Evolutionary conservation across 768 basidiomycete genomes (phyloP), one percentile per base, ranked within the genome.

Genomic region (Russula lepida): DNA sequence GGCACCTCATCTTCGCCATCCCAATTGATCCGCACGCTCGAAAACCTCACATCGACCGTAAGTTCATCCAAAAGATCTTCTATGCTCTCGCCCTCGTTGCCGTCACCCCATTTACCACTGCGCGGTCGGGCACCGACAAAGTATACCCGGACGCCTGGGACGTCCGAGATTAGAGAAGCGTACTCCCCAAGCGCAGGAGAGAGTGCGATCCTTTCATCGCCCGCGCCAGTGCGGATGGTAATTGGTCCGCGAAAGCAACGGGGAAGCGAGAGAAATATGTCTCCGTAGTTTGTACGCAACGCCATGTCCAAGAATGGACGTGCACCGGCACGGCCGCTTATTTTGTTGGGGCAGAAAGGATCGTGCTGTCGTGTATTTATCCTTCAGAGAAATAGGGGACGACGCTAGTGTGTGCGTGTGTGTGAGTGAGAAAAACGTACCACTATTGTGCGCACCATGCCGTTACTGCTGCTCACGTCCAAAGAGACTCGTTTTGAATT

Each of bases 161-260:
- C 17, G 21, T 56, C 60, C 6, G 60, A 62, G 23, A 51, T 1
- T 6, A 41, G 39, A 17, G 55, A 32, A 2, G 15, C 39, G 7
- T 27, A 6, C 23, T 52, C 8, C 7, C 21, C n/a, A n/a, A 52
- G 33, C 13, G 41, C 55, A 6, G 49, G 33, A 23, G 60, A 62
- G 19, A 62, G 35, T 4, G 21, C 25, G 50, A 62, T 39, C 15
- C 50, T 41, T 30, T 47, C 50, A 27, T 52, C 25, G 12, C 17
- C 19, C 21, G 60, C 25, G 12, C 17, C 19, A 21, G 60, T 28
- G 13, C 19, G 19, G 43, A 62, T 57, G 21, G 32, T 62, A 4
- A 62, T 57, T 30, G 55, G 49, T 55, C 60, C 60, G 6, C 55
- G 60, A 56, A 62, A 62, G 43, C 15, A 30, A n/a, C 27, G 50